Percentiles rank a stretch among this genome's conserved stretches.
These are phyloP conservation scores for Boletus rufocinnamomeus DNA, from an alignment of 768 basidiomycete genomes.

Conservation along the genomic window DNA sequence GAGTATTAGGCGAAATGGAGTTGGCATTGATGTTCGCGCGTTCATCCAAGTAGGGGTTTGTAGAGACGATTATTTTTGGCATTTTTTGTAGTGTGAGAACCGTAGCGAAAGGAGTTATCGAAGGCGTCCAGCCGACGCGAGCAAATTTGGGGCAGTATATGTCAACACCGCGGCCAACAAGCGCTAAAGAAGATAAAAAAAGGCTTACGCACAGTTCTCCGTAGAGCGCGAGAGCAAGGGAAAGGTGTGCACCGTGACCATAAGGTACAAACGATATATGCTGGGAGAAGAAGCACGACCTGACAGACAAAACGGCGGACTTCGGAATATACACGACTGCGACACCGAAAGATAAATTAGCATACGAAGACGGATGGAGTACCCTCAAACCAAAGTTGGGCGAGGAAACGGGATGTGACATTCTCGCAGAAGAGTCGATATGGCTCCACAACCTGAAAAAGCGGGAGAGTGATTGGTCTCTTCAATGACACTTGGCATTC, in stretches of 20 bases:
- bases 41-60: constrained; percentile 18
- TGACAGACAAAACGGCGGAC: constrained; percentile 59
- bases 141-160: constrained; percentile 2
- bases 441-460: constrained; percentile 5
- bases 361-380: neutral
- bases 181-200: neutral
- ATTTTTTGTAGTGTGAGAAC: constrained; percentile 17
- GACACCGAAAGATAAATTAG: constrained; percentile 10
- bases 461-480: neutral
- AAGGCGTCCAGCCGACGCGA: constrained; percentile 15
- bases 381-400: neutral
- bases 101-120: constrained; percentile 8
- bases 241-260: constrained; percentile 60
- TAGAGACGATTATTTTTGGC: constrained; percentile 21
- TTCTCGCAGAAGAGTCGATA: constrained; percentile 4
- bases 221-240: constrained; percentile 64
- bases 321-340: constrained; percentile 70
- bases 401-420: constrained; percentile 4
- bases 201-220: constrained; percentile 56
- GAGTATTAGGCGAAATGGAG: constrained; percentile 20
- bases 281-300: constrained; percentile 51
- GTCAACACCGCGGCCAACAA: constrained; percentile 10
- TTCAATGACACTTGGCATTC: neutral
- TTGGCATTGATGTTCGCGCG: constrained; percentile 25
- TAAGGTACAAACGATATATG: constrained; percentile 47